Percentiles rank a stretch among this genome's conserved stretches.
phyloP scores from a whole-genome alignment of 1,284 basidiomycete species.

The Caloboletus firmus region DNA sequence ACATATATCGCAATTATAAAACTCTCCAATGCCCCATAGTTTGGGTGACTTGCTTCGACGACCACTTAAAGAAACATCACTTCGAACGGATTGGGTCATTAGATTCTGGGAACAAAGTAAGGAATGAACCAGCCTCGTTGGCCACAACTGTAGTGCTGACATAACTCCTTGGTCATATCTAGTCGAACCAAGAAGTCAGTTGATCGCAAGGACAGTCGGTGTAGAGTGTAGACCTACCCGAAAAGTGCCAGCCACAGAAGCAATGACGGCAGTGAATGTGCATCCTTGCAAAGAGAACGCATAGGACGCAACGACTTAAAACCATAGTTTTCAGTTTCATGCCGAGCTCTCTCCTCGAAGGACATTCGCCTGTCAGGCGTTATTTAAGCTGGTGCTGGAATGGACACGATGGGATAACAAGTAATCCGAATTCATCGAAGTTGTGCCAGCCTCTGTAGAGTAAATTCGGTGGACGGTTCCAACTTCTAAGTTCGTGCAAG shows the following conservation, averaged over 20 bases:
- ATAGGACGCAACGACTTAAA: not conserved
- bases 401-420: not conserved
- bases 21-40: not conserved
- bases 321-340: not conserved
- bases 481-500: no score
- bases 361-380: not conserved
- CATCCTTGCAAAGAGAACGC: constrained; percentile 7
- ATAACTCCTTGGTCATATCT: not conserved
- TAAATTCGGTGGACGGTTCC: no score
- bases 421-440: not conserved
- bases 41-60: not conserved
- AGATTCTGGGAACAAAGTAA: not conserved
- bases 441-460: no score
- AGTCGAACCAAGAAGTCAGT: not conserved
- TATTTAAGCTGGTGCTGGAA: not conserved
- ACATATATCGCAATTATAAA: not conserved
- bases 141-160: not conserved
- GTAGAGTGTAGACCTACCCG: not conserved
- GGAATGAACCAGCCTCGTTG: not conserved
- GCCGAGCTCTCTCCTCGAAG: not conserved
- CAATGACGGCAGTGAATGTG: constrained; percentile 6
- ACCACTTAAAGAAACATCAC: not conserved
- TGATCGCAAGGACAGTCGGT: not conserved
- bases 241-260: constrained; percentile 7
- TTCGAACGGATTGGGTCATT: not conserved